Conservation (phyloP, 169 alveolate species). For the Cryptosporidium parvum region DNA sequence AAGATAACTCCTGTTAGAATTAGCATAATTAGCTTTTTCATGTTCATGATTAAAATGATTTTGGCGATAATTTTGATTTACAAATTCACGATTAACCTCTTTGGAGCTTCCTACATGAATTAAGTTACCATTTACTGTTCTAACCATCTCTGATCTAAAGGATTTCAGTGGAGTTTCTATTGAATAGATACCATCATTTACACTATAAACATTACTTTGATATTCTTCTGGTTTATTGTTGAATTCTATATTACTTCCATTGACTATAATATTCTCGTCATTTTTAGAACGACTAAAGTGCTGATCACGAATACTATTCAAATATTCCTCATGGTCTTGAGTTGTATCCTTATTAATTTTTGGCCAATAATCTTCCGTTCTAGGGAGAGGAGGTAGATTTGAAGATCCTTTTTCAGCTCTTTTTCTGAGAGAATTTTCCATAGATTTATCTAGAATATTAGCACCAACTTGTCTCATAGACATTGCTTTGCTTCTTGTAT, state of each 20-base stretch:
- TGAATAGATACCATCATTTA: slow-evolving; percentile 31
- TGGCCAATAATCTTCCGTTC: slow-evolving; percentile 75
- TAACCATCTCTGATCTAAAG: slow-evolving; percentile 10
- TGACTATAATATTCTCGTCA: neutral
- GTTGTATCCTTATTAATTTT: slow-evolving; percentile 39
- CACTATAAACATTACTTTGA: slow-evolving; percentile 2
- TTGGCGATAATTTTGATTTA: neutral
- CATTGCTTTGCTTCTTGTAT: slow-evolving; percentile 41
- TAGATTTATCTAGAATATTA: neutral
- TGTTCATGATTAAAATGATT: neutral
- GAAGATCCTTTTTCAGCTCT: slow-evolving; percentile 59
- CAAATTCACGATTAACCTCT: neutral
- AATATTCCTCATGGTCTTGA: slow-evolving; percentile 62
- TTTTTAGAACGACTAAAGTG: slow-evolving; percentile 18
- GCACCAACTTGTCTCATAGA: neutral
- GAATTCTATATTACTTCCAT: neutral
- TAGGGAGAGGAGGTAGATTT: slow-evolving; percentile 65
- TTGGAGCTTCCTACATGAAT: neutral
- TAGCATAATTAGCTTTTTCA: neutral
- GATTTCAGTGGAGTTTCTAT: slow-evolving; percentile 59
- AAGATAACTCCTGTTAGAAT: neutral
- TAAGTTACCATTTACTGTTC: neutral
- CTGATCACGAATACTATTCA: slow-evolving; percentile 35
- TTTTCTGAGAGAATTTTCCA: slow-evolving; percentile 1
- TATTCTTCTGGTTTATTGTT: neutral